These are phyloP conservation scores for Eucalyptus regnans DNA, from an alignment of 345 rosid genomes.

Conservation along the genomic window DNA sequence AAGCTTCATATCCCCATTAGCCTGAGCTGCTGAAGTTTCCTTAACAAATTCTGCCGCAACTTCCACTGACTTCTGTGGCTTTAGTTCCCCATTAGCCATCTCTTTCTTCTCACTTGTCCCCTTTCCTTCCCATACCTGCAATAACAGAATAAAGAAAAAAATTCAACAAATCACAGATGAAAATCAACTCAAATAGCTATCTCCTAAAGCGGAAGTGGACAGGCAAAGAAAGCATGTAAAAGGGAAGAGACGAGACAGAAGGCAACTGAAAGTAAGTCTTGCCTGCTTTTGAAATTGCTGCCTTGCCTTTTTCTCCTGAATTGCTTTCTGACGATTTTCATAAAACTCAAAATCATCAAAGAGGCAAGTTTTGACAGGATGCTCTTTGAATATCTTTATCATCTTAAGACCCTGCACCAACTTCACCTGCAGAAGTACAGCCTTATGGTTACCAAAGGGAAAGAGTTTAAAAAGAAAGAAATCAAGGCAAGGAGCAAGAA, in stretches of 20 bases:
- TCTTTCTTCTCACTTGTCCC: background rate
- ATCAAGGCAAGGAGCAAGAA: background rate
- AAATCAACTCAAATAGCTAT: background rate
- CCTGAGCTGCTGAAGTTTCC: background rate
- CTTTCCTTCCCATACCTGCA: constrained; percentile 4
- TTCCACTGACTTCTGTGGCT: background rate
- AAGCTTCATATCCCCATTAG: background rate
- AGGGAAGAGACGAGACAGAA: background rate
- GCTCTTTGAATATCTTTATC: constrained; percentile 77
- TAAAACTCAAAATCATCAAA: constrained; percentile 88
- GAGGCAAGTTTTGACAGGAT: constrained; percentile 63
- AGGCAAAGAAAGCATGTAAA: background rate
- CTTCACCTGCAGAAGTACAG: constrained; percentile 32
- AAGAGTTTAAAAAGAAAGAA: background rate
- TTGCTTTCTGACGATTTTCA: constrained; percentile 64
- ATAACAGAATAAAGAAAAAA: background rate
- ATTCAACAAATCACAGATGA: background rate
- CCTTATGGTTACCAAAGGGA: background rate
- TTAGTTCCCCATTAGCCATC: background rate
- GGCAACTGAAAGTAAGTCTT: background rate
- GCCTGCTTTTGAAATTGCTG: constrained; percentile 66
- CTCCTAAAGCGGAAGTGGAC: background rate
- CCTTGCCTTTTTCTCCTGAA: constrained; percentile 79
- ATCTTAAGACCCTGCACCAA: constrained; percentile 70
- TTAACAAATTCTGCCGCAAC: background rate